Evolutionary conservation across 78 protist genomes (phyloP).

Genomic region (slime mould (Dictyostelium discoideum)): DNA sequence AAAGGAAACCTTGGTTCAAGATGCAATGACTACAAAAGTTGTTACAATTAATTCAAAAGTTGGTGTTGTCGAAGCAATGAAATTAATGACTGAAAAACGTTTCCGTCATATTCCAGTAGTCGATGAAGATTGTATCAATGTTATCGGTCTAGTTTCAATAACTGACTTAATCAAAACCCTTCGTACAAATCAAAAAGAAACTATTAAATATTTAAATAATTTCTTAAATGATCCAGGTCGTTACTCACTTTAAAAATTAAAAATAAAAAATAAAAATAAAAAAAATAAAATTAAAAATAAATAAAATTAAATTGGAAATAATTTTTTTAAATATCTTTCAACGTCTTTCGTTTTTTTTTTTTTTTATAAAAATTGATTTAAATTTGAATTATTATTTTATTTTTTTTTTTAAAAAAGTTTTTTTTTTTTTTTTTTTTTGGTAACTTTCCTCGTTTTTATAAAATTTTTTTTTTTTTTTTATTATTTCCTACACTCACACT

Average conservation of each 20-base stretch:
- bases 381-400: background rate
- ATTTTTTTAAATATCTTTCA: background rate
- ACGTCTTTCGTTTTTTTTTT: background rate
- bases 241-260: slow-evolving; percentile 2
- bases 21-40: slow-evolving; percentile 36
- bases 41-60: background rate
- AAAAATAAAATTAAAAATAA: background rate
- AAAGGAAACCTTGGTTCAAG: background rate
- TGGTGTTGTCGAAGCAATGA: slow-evolving; percentile 42
- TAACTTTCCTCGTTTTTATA: background rate
- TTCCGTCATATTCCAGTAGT: slow-evolving; percentile 70
- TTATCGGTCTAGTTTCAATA: slow-evolving; percentile 54
- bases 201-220: slow-evolving; percentile 49
- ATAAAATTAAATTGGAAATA: background rate
- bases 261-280: no score
- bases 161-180: slow-evolving; percentile 33
- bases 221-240: slow-evolving; percentile 24
- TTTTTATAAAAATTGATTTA: background rate
- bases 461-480: background rate
- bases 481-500: background rate
- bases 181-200: slow-evolving; percentile 55
- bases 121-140: background rate
- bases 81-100: slow-evolving; percentile 34
- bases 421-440: background rate
- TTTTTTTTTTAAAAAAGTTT: background rate